These are phyloP conservation scores for Monocercomonoides exilis DNA, from an alignment of 78 protist genomes.

Conservation along the genomic window DNA sequence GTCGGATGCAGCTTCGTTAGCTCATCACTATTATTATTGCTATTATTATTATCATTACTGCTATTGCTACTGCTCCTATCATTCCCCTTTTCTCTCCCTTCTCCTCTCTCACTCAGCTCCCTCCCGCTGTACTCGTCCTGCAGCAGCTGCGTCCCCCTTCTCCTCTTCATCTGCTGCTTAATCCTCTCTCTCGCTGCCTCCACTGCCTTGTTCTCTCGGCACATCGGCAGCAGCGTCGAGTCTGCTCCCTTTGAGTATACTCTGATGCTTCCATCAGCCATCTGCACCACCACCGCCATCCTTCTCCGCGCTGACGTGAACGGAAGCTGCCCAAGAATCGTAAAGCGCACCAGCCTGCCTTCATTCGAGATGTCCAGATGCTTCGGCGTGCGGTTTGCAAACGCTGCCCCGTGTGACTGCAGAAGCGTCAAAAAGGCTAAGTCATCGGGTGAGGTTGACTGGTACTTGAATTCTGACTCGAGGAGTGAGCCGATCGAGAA, in stretches of 20 bases:
- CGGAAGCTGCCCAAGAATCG: neutral
- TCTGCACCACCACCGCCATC: neutral
- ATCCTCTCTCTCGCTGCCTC: neutral
- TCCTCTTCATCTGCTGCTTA: neutral
- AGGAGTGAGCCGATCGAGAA: too few relatives aligned
- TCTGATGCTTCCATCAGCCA: neutral
- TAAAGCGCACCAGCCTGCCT: neutral
- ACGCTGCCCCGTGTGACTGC: neutral
- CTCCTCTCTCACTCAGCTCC: neutral
- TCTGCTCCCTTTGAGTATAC: neutral
- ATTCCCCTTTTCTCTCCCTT: too few relatives aligned
- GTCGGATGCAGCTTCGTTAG: too few relatives aligned
- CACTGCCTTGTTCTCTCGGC: too few relatives aligned
- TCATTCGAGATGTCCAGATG: neutral
- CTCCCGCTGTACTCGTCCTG: neutral
- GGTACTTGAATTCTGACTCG: neutral
- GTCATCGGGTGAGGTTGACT: neutral
- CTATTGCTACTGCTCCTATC: too few relatives aligned
- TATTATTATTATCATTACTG: too few relatives aligned
- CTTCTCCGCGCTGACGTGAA: neutral
- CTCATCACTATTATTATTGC: too few relatives aligned
- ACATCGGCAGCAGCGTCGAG: neutral
- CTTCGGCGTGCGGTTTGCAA: neutral
- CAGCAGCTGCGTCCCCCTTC: neutral
- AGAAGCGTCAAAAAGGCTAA: neutral